These are phyloP conservation scores for Arthroderma sp. DNA, from an alignment of 2,329 filamentous ascomycete species.

Conservation along the genomic window DNA sequence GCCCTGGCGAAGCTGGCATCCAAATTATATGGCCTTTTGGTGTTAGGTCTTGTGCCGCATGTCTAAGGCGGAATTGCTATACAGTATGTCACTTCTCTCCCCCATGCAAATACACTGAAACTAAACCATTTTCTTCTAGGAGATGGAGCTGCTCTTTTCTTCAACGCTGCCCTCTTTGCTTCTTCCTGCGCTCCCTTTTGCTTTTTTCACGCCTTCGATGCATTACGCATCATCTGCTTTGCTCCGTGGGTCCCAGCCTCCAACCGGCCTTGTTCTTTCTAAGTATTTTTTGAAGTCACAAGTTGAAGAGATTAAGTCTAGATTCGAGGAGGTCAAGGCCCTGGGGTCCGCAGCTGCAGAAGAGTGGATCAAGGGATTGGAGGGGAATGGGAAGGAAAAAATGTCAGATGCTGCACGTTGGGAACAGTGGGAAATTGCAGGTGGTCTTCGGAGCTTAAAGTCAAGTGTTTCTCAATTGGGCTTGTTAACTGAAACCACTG, in stretches of 20 bases:
- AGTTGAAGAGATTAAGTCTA: conserved; percentile 47
- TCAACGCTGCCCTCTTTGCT: conserved; percentile 47
- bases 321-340: conserved; percentile 51
- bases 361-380: conserved; percentile 69
- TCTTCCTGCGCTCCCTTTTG: conserved; percentile 55
- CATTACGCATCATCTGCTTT: conserved; percentile 46
- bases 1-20: conserved; percentile 49
- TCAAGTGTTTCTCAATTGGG: background rate
- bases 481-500: too few relatives aligned
- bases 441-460: conserved; percentile 15
- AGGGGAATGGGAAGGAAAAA: conserved; percentile 46
- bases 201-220: conserved; percentile 49
- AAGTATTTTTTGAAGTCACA: conserved; percentile 56
- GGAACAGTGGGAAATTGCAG: conserved; percentile 56
- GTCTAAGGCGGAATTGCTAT: conserved; percentile 46
- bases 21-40: conserved; percentile 59
- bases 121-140: conserved; percentile 36
- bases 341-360: conserved; percentile 56
- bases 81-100: conserved; percentile 44
- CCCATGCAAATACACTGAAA: background rate
- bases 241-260: conserved; percentile 38
- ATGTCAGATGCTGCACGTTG: conserved; percentile 53
- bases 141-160: conserved; percentile 55
- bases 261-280: conserved; percentile 38
- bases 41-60: conserved; percentile 52